phyloP scores from a whole-genome alignment of 2,329 filamentous ascomycete species.

The Colletotrichum higginsianum region DNA sequence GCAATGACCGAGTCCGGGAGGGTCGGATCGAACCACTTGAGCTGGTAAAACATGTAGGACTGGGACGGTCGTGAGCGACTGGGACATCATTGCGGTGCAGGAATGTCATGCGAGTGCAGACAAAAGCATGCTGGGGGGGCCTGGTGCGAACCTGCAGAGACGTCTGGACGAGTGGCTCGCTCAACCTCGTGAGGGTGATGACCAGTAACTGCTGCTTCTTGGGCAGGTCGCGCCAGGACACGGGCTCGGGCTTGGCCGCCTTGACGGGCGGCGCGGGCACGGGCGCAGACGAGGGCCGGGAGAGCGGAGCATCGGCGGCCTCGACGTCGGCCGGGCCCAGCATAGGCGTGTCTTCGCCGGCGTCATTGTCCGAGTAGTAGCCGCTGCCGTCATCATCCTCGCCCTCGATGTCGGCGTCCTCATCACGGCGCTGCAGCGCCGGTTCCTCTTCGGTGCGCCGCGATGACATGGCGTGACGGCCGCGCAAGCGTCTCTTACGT shows the following conservation, averaged over 20 bases:
- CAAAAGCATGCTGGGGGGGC: neutral
- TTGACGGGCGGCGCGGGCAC: slow-evolving; percentile 18
- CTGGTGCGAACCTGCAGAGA: slow-evolving; percentile 66
- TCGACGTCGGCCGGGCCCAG: slow-evolving; percentile 20
- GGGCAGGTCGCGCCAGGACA: slow-evolving; percentile 82
- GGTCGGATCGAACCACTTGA: slow-evolving; percentile 79
- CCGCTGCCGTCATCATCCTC: neutral
- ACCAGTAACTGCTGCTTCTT: slow-evolving; percentile 84
- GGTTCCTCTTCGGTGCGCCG: slow-evolving; percentile 15
- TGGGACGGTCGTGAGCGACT: slow-evolving; percentile 47
- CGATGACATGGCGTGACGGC: neutral
- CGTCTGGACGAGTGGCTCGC: slow-evolving; percentile 86
- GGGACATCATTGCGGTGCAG: neutral
- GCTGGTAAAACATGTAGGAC: slow-evolving; percentile 89
- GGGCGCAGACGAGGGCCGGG: neutral
- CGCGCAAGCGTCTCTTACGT: neutral
- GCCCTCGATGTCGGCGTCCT: slow-evolving; percentile 31
- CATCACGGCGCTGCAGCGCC: slow-evolving; percentile 20
- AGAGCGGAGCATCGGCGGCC: slow-evolving; percentile 21
- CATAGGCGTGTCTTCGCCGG: slow-evolving; percentile 22
- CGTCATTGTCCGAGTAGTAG: slow-evolving; percentile 2
- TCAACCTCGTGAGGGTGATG: slow-evolving; percentile 82
- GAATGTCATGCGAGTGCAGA: neutral
- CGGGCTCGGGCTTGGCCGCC: slow-evolving; percentile 55
- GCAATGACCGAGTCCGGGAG: slow-evolving; percentile 77